Evolutionary conservation across 2,329 filamentous ascomycete genomes (phyloP).

Genomic region (Aspergillus pseudotamarii): DNA sequence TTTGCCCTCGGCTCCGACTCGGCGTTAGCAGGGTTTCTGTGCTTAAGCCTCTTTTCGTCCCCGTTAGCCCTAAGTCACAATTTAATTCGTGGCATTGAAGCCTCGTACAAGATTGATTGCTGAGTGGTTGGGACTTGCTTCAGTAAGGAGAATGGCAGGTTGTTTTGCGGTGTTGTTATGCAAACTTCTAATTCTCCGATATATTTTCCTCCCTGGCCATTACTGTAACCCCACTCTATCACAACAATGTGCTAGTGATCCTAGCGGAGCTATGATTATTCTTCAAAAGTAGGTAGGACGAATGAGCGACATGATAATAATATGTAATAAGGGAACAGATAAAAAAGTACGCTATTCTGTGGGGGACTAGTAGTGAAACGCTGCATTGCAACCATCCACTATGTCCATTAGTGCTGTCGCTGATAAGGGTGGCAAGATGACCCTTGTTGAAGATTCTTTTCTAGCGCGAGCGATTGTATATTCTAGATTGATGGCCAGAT

Average conservation of each 20-base stretch:
- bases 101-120: neutral
- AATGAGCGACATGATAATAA: neutral
- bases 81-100: neutral
- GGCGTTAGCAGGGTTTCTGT: neutral
- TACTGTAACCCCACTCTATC: neutral
- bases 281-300: neutral
- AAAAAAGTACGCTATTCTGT: neutral
- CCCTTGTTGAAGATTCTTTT: neutral
- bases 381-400: constrained; percentile 4
- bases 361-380: neutral
- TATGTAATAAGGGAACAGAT: neutral
- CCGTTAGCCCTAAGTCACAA: neutral
- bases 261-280: neutral
- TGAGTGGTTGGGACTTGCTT: neutral
- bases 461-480: constrained; percentile 2
- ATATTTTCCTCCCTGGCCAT: neutral
- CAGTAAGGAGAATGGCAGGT: neutral
- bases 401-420: neutral
- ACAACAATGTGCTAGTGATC: neutral
- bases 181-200: neutral
- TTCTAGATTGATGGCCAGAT: constrained; percentile 3
- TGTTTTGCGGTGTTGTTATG: neutral
- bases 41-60: neutral
- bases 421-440: neutral
- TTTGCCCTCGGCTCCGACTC: neutral